phyloP scores from a whole-genome alignment of 495 filamentous ascomycete genomes.

The Chaetomium fimeti region DNA sequence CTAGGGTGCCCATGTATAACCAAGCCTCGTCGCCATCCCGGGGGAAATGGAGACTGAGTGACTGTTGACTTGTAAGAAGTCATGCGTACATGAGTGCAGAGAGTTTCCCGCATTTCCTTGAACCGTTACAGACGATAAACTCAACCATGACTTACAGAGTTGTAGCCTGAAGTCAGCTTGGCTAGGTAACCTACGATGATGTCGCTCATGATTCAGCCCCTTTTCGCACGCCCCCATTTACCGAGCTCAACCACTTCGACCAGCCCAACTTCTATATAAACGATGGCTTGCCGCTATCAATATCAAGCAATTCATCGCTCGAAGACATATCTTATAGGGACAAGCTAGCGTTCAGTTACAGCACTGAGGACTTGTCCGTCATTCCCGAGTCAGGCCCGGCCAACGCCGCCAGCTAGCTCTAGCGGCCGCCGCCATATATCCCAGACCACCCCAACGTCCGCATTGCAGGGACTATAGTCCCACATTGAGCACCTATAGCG shows the following conservation, averaged over 20 bases:
- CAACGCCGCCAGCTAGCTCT: slow-evolving; percentile 49
- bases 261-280: slow-evolving; percentile 48
- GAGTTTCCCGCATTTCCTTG: too few species aligned
- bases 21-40: too few species aligned
- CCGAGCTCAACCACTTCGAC: slow-evolving; percentile 52
- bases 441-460: slow-evolving; percentile 54
- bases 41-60: too few species aligned
- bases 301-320: slow-evolving; percentile 38
- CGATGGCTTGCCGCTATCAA: slow-evolving; percentile 36
- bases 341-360: slow-evolving; percentile 56
- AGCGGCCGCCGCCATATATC: slow-evolving; percentile 49
- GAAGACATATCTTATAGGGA: slow-evolving; percentile 50
- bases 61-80: too few species aligned
- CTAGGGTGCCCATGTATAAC: too few species aligned
- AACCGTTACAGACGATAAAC: too few species aligned
- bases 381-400: slow-evolving; percentile 40
- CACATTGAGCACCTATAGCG: slow-evolving; percentile 54
- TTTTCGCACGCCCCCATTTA: slow-evolving; percentile 55
- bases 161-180: too few species aligned
- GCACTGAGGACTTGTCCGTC: slow-evolving; percentile 53
- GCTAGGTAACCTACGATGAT: too few species aligned
- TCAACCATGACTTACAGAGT: too few species aligned
- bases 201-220: too few species aligned
- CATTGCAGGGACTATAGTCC: slow-evolving; percentile 55
- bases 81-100: too few species aligned